These are phyloP conservation scores for Baorangia bicolor DNA, from an alignment of 768 basidiomycete species.

Conservation along the genomic window DNA sequence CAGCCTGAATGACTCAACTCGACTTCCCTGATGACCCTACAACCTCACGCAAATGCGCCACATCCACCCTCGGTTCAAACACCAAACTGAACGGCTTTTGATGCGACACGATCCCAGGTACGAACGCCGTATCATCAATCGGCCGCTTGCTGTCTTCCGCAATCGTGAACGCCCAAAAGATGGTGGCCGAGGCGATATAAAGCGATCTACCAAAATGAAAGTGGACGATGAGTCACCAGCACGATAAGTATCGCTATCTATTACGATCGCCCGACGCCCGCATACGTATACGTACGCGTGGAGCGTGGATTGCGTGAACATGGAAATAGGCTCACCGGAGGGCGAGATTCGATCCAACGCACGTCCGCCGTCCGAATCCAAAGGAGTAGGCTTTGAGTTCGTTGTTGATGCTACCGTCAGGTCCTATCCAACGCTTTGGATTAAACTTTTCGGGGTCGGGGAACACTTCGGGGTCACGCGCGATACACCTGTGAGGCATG, in stretches of 20 bases:
- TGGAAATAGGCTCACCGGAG: constrained; percentile 16
- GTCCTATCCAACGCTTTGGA: constrained; percentile 53
- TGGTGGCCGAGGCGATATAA: constrained; percentile 58
- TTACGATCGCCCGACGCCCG: not conserved
- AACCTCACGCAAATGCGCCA: constrained; percentile 10
- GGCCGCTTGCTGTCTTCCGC: constrained; percentile 45
- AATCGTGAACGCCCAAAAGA: constrained; percentile 65
- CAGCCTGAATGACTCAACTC: not conserved
- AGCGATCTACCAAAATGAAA: constrained; percentile 43
- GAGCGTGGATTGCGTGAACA: not conserved
- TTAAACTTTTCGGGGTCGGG: constrained; percentile 48
- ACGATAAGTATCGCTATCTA: too few relatives aligned
- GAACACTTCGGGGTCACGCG: constrained; percentile 26
- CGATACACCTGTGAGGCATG: constrained; percentile 17
- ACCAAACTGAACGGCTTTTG: constrained; percentile 57
- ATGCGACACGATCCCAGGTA: constrained; percentile 61
- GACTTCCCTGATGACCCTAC: not conserved
- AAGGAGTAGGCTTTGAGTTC: constrained; percentile 53
- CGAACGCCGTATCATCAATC: constrained; percentile 62
- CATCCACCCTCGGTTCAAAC: constrained; percentile 48
- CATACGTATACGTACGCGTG: not conserved
- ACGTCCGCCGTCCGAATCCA: constrained; percentile 47
- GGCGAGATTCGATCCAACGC: constrained; percentile 26
- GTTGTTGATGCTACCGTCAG: constrained; percentile 44
- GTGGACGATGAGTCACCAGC: not conserved